Evolutionary conservation across 1,284 basidiomycete species (phyloP).

Genomic region (Trametes hirsuta): DNA sequence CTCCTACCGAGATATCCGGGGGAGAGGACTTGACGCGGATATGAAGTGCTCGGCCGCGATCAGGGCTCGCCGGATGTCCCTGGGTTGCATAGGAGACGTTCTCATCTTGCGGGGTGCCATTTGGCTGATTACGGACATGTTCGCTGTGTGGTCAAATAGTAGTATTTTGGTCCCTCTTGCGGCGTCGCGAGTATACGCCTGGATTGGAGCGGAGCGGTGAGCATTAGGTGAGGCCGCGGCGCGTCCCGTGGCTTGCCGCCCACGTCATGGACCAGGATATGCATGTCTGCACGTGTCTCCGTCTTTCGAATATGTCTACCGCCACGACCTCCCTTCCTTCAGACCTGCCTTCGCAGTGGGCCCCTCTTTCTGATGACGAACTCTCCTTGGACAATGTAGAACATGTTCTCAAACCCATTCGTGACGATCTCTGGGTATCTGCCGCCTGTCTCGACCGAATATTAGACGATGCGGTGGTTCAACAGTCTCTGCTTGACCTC

Average conservation of each 20-base stretch:
- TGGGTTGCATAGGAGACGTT: conserved; percentile 10
- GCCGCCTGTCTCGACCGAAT: conserved; percentile 73
- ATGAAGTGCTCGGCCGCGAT: conserved; percentile 39
- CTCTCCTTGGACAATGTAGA: conserved; percentile 54
- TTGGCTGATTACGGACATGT: conserved; percentile 2
- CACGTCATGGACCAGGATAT: conserved; percentile 24
- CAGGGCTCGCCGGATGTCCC: conserved; percentile 20
- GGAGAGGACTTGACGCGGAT: conserved; percentile 20
- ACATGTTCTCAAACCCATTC: conserved; percentile 51
- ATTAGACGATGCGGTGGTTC: conserved; percentile 56
- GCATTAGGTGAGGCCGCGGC: neutral
- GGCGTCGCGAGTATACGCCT: no score
- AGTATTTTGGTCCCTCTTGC: neutral
- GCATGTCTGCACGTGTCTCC: conserved; percentile 39
- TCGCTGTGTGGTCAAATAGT: neutral
- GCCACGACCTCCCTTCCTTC: conserved; percentile 22
- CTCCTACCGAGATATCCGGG: neutral
- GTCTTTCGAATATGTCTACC: conserved; percentile 26
- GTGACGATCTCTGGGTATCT: conserved; percentile 74
- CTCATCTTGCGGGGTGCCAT: conserved; percentile 8
- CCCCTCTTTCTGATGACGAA: conserved; percentile 53
- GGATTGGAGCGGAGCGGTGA: neutral
- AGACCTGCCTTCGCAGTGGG: conserved; percentile 50
- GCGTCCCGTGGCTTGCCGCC: conserved; percentile 15
- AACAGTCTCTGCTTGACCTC: conserved; percentile 60